Percentiles rank a stretch among this genome's conserved stretches.
These are phyloP conservation scores for Cenchrus americanus DNA, from an alignment of 176 grass and related monocot genomes.

Conservation along the genomic window DNA sequence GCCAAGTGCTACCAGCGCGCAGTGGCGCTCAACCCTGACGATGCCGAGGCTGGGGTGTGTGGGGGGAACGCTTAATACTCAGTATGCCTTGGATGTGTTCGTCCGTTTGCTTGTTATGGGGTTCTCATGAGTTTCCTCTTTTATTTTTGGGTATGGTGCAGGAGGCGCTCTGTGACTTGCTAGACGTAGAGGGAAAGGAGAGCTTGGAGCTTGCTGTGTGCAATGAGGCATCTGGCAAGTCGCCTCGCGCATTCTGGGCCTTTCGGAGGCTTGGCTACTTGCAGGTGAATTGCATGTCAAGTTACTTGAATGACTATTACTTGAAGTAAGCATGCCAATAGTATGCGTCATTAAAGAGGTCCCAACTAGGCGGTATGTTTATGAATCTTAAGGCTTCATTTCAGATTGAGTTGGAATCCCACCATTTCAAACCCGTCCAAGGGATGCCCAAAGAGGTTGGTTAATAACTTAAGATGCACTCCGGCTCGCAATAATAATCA, in stretches of 20 bases:
- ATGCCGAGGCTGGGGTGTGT: slow-evolving; percentile 78
- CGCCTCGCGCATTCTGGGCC: slow-evolving; percentile 84
- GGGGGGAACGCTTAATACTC: slow-evolving; percentile 27
- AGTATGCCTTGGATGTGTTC: slow-evolving; percentile 21
- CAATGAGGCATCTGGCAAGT: slow-evolving; percentile 79
- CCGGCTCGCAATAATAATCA: not conserved
- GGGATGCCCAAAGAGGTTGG: not conserved
- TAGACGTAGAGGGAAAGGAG: slow-evolving; percentile 89
- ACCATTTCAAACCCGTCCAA: slow-evolving; percentile 2
- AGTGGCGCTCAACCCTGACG: slow-evolving; percentile 62
- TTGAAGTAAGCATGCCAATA: slow-evolving; percentile 19
- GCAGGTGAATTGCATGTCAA: slow-evolving; percentile 57
- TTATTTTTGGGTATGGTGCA: slow-evolving; percentile 37
- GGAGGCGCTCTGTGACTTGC: slow-evolving; percentile 77
- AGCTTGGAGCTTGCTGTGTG: slow-evolving; percentile 85
- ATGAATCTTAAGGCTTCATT: not conserved
- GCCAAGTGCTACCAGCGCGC: slow-evolving; percentile 86
- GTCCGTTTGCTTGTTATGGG: slow-evolving; percentile 20
- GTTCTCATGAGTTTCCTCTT: slow-evolving; percentile 13
- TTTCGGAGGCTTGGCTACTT: slow-evolving; percentile 89
- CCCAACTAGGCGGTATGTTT: not conserved
- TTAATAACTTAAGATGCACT: not conserved
- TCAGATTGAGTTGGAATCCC: not conserved
- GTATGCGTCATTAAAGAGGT: slow-evolving; percentile 7
- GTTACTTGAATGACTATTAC: slow-evolving; percentile 22